Conservation (phyloP, 225 moss, liverwort and hornwort species). For the Climacium dendroides region DNA sequence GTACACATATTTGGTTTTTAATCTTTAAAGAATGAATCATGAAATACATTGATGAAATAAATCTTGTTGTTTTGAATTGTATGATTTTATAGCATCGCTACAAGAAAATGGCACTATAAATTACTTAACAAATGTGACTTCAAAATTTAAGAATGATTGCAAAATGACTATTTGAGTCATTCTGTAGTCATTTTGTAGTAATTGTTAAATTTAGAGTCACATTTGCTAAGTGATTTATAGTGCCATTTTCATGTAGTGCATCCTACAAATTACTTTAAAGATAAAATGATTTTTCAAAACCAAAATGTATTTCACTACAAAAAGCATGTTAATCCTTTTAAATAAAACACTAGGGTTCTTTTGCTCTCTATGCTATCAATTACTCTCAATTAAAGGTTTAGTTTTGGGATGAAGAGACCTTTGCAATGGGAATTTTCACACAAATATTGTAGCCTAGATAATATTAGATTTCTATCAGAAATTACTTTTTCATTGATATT, state of each 20-base stretch:
- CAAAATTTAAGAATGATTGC: too few relatives aligned
- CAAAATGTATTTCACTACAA: neutral
- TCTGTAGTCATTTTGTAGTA: too few relatives aligned
- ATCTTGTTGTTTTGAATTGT: neutral
- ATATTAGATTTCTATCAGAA: neutral
- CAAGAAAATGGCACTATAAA: too few relatives aligned
- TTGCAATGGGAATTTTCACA: neutral
- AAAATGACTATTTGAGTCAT: too few relatives aligned
- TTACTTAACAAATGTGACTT: too few relatives aligned
- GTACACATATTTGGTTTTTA: neutral
- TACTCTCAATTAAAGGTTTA: too few relatives aligned
- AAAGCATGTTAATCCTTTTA: neutral
- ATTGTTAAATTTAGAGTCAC: too few relatives aligned
- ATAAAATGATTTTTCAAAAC: too few relatives aligned
- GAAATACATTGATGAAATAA: neutral
- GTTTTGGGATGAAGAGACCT: accelerated
- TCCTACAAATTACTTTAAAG: too few relatives aligned
- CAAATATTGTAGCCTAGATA: neutral
- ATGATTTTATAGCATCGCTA: neutral
- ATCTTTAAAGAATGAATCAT: neutral
- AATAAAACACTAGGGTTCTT: neutral
- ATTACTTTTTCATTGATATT: neutral
- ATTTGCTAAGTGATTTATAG: too few relatives aligned
- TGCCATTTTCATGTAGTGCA: too few relatives aligned
- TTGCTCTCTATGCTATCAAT: accelerated